Evolutionary conservation across 768 basidiomycete genomes (phyloP).

Genomic region (Xerocomellus intermedius): DNA sequence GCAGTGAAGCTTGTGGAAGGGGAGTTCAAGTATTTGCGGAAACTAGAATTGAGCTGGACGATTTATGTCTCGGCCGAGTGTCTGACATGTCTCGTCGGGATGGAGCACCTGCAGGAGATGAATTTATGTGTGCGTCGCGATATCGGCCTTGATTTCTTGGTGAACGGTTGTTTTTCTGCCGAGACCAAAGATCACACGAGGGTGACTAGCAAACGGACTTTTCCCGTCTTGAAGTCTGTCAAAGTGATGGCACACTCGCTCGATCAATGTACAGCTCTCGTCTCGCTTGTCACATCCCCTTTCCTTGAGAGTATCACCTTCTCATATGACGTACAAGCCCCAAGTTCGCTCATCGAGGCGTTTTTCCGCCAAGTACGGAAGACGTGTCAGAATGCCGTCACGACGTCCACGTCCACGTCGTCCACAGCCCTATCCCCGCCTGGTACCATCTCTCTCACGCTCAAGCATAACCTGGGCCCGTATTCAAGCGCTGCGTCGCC

Average conservation of each 20-base stretch:
- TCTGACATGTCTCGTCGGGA: conserved; percentile 17
- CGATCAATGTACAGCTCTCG: conserved; percentile 27
- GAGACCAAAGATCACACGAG: background rate
- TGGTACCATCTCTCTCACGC: conserved; percentile 20
- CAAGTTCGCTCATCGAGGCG: conserved; percentile 15
- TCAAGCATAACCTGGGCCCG: conserved; percentile 28
- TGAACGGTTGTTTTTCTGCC: conserved; percentile 1
- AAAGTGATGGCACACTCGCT: conserved; percentile 27
- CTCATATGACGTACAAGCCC: conserved; percentile 29
- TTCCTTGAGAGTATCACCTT: conserved; percentile 23
- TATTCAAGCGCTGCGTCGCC: conserved; percentile 20
- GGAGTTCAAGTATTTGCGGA: conserved; percentile 21
- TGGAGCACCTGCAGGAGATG: conserved; percentile 27
- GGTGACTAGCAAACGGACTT: conserved; percentile 8
- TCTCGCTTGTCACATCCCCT: conserved; percentile 25
- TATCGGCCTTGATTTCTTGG: conserved; percentile 15
- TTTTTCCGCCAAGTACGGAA: conserved; percentile 25
- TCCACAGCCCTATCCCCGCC: background rate
- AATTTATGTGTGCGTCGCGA: conserved; percentile 19
- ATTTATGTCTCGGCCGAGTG: conserved; percentile 26
- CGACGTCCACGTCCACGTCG: background rate
- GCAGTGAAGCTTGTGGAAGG: conserved; percentile 17
- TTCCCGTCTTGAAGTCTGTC: conserved; percentile 23
- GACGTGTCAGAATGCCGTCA: conserved; percentile 10
- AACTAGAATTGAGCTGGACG: conserved; percentile 24